A percentile compares a stretch with the other conserved stretches of the same genome.
Evolutionary conservation across 2,329 filamentous ascomycete genomes (phyloP).

Genomic region (Ceratocystis variospora): DNA sequence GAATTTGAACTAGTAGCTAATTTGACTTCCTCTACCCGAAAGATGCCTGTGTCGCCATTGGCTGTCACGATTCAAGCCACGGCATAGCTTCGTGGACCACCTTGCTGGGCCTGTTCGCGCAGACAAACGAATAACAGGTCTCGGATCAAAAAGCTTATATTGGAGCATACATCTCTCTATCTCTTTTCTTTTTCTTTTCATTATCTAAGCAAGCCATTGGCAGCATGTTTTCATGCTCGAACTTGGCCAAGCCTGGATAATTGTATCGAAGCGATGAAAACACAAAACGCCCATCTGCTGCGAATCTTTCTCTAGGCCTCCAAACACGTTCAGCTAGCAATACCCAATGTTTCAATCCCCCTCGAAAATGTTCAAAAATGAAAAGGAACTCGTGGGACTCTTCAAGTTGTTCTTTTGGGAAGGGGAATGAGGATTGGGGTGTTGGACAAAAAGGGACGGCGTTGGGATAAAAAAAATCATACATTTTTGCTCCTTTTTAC

Average conservation of each 20-base stretch:
- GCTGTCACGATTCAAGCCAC: no score
- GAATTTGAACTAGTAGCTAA: not conserved
- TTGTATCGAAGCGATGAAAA: conserved; percentile 20
- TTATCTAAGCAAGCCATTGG: conserved; percentile 8
- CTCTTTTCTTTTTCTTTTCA: conserved; percentile 21
- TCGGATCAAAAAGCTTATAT: no score
- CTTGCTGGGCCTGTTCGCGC: not conserved
- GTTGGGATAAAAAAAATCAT: not conserved
- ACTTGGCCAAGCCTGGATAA: not conserved
- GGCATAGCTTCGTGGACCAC: no score
- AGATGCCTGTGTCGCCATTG: no score
- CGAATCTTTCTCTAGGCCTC: not conserved
- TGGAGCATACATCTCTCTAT: not conserved
- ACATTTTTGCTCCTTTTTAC: conserved; percentile 1
- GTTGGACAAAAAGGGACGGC: conserved; percentile 9
- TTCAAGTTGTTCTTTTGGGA: conserved; percentile 8
- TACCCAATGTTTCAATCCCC: conserved; percentile 26
- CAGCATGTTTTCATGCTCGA: not conserved
- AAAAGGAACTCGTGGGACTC: not conserved
- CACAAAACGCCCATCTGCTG: conserved; percentile 16
- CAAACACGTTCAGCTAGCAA: conserved; percentile 24
- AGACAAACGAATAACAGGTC: not conserved
- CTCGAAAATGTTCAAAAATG: conserved; percentile 22
- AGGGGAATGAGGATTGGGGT: not conserved
- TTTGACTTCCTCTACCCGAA: no score